Percentiles rank a stretch among this genome's conserved stretches.
Conservation (phyloP, 768 basidiomycete species). For the Phanerodontia chrysosporium region DNA sequence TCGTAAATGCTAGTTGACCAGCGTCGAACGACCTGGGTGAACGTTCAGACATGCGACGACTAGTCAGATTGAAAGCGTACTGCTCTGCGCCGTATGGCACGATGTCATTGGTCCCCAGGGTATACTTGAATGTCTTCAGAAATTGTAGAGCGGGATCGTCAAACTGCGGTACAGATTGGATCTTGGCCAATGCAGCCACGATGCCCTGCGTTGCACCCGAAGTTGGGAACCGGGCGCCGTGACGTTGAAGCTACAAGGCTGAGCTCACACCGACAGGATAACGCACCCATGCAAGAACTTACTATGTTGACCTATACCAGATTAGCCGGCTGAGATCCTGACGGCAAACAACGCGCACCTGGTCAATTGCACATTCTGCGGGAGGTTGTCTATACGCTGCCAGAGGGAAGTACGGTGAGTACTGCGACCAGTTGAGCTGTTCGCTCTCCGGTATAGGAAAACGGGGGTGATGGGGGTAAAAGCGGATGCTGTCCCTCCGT, state of each 20-base stretch:
- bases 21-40: constrained; percentile 42
- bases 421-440: constrained; percentile 46
- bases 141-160: constrained; percentile 50
- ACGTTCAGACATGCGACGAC: background rate
- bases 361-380: constrained; percentile 46
- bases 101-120: constrained; percentile 53
- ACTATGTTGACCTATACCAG: constrained; percentile 55
- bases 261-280: background rate
- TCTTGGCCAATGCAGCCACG: constrained; percentile 44
- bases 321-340: background rate
- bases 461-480: background rate
- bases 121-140: constrained; percentile 52
- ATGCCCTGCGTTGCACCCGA: constrained; percentile 40
- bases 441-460: constrained; percentile 5
- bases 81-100: constrained; percentile 65
- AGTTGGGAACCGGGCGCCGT: constrained; percentile 79
- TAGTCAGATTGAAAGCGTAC: constrained; percentile 33
- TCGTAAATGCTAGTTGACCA: constrained; percentile 45
- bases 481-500: background rate
- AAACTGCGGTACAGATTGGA: constrained; percentile 44
- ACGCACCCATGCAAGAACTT: constrained; percentile 16
- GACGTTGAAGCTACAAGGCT: constrained; percentile 65
- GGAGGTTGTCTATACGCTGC: constrained; percentile 44
- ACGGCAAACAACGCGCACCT: constrained; percentile 33
- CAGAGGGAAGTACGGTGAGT: constrained; percentile 55